Percentiles rank a stretch among this genome's conserved stretches.
phyloP scores from a whole-genome alignment of 2,329 filamentous ascomycete species.

The Trichoderma sp. region DNA sequence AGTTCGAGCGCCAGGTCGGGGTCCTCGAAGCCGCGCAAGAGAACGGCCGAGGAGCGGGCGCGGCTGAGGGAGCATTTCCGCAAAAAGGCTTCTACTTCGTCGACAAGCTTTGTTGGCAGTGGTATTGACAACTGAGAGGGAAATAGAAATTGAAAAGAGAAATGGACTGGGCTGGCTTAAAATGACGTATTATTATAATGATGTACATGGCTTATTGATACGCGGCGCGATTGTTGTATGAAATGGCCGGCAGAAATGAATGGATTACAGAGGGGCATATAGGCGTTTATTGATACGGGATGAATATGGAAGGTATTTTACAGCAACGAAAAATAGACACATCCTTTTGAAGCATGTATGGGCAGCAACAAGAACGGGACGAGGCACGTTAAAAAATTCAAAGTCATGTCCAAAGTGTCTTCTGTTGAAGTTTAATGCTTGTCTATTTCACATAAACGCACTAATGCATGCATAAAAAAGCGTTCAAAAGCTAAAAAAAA shows the following conservation, averaged over 20 bases:
- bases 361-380: neutral
- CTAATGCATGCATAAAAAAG: neutral
- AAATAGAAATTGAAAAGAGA: neutral
- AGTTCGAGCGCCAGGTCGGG: slow-evolving; percentile 22
- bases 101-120: neutral
- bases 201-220: neutral
- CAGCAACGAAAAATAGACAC: neutral
- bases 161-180: neutral
- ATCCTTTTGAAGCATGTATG: neutral
- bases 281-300: neutral
- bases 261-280: neutral
- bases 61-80: slow-evolving; percentile 35
- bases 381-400: no score
- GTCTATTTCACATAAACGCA: neutral
- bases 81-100: slow-evolving; percentile 26
- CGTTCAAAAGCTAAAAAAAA: neutral
- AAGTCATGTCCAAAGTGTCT: no score
- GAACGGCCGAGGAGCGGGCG: slow-evolving; percentile 31
- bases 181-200: neutral
- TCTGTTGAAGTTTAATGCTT: neutral
- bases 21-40: slow-evolving; percentile 23
- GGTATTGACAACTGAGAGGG: neutral
- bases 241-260: neutral
- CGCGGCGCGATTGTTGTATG: neutral
- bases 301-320: neutral